Base-by-base conservation (phyloP, 805 yeast species). In the Ogataea thermomethanolica region DNA sequence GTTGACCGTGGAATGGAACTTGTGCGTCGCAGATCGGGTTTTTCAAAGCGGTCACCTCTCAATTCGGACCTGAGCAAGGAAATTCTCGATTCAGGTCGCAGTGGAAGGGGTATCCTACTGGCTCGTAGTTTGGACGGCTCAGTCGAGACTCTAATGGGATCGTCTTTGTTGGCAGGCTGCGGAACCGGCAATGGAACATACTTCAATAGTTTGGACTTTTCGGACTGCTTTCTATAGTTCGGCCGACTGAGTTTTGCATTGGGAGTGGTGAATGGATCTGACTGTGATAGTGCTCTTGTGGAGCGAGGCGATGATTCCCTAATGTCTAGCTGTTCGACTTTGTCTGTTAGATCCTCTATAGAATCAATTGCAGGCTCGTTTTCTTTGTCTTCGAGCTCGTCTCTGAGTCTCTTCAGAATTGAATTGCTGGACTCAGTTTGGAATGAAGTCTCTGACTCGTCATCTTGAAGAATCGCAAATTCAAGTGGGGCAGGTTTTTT, bases 261-360 rank as follows among this genome's bases (percentile, higher is more conserved):
- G 3, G 66, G 66, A 3, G 66, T 61, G 8, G 53, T 39, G 36
- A 61, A 61, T 11, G 66, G 66, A 43, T 61, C 55, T 3, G 58
- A 51, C 6, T 56, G 48, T 20, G 36, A 27, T 10, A 25, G 29
- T 8, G 14, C 24, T 36, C 29, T 25, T 13, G 22, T 12, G 17
- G 27, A 15, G 9, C 30, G 14, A 11, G 31, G 43, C 13, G 35
- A 28, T 8, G 5, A 14, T 6, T 29, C 39, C 12, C 29, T 23
- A 14, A 38, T 23, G 20, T 27, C 33, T 21, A 38, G 31, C 13
- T 33, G 27, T 9, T 35, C 20, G 13, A 35, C 11, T n/a, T 25
- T 17, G 3, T 30, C 39, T 10, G 12, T 24, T 11, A 33, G 15
- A 12, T 33, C 29, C 13, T 38, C 29, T 2, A 23, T 29, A 7